phyloP scores from a whole-genome alignment of 495 filamentous ascomycete species.

The Massariosphaeria phaeospora region DNA sequence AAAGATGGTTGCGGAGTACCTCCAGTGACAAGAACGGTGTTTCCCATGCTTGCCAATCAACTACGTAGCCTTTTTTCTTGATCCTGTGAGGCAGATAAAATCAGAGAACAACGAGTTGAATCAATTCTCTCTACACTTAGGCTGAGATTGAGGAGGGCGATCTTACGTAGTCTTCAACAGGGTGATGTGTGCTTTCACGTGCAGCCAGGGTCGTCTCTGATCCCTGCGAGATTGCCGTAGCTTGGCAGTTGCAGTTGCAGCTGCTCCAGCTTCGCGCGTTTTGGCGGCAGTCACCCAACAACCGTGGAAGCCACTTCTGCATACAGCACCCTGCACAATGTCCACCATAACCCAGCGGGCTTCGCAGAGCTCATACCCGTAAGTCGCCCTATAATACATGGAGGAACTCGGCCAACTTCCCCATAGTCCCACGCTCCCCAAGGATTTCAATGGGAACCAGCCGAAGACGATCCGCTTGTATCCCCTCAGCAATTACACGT shows the following conservation, averaged over 20 bases:
- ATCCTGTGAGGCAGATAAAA: background rate
- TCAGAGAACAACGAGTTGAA: too few species aligned
- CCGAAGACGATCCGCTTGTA: constrained; percentile 87
- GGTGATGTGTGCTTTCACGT: too few species aligned
- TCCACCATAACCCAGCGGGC: constrained; percentile 37
- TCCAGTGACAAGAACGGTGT: constrained; percentile 76
- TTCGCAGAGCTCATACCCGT: constrained; percentile 37
- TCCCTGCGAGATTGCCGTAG: too few species aligned
- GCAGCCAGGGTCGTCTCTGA: too few species aligned
- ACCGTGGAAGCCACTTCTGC: too few species aligned
- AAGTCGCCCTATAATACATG: background rate
- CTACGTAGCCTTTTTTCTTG: too few species aligned
- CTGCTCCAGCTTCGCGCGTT: constrained; percentile 1
- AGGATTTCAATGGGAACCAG: constrained; percentile 81
- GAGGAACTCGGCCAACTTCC: background rate
- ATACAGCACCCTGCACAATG: constrained; percentile 27
- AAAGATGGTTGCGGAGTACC: constrained; percentile 47
- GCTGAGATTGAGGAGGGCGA: too few species aligned
- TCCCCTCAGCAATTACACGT: constrained; percentile 96
- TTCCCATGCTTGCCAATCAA: constrained; percentile 45
- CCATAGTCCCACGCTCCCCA: constrained; percentile 67
- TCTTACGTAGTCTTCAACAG: too few species aligned
- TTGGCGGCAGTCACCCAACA: too few species aligned
- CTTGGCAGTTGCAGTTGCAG: too few species aligned
- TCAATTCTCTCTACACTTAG: too few species aligned